Conservation (phyloP, 768 basidiomycete species). For the Coprinopsis cinerea region DNA sequence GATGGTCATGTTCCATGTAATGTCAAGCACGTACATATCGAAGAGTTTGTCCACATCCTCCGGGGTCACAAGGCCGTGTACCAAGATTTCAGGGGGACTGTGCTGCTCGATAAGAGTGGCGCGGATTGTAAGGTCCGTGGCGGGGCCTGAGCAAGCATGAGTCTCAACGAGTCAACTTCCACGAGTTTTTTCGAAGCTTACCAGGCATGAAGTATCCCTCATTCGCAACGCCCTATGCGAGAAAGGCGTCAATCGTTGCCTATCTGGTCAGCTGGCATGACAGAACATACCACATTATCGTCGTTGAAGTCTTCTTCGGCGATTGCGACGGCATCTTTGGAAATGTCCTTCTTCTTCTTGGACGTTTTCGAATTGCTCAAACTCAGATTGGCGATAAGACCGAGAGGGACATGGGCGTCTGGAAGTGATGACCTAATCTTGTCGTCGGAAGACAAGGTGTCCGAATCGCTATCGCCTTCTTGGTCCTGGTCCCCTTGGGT, state of each 20-base stretch:
- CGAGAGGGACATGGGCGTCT: slow-evolving; percentile 68
- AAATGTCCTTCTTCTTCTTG: slow-evolving; percentile 33
- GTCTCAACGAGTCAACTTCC: neutral
- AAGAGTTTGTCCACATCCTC: slow-evolving; percentile 82
- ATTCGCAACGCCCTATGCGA: slow-evolving; percentile 67
- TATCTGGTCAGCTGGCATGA: neutral
- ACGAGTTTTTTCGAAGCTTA: slow-evolving; percentile 19
- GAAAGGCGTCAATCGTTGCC: slow-evolving; percentile 12
- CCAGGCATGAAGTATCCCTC: slow-evolving; percentile 78
- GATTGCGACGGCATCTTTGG: slow-evolving; percentile 26
- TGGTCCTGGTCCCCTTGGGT: slow-evolving; percentile 14
- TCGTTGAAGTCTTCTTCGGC: slow-evolving; percentile 48
- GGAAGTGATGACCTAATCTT: slow-evolving; percentile 50
- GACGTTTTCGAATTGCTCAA: slow-evolving; percentile 46
- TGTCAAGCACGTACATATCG: slow-evolving; percentile 57
- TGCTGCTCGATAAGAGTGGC: slow-evolving; percentile 71
- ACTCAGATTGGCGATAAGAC: slow-evolving; percentile 67
- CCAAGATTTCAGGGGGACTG: slow-evolving; percentile 74
- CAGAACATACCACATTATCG: slow-evolving; percentile 49
- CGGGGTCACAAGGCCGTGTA: slow-evolving; percentile 72
- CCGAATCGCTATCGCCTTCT: slow-evolving; percentile 24
- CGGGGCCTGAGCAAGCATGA: slow-evolving; percentile 44
- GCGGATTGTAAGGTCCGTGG: slow-evolving; percentile 63
- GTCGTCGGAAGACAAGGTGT: slow-evolving; percentile 33
- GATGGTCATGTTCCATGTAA: neutral